Percentiles rank a stretch among this genome's conserved stretches.
Conservation (phyloP, 2,329 filamentous ascomycete species). For the Talaromyces islandicus region DNA sequence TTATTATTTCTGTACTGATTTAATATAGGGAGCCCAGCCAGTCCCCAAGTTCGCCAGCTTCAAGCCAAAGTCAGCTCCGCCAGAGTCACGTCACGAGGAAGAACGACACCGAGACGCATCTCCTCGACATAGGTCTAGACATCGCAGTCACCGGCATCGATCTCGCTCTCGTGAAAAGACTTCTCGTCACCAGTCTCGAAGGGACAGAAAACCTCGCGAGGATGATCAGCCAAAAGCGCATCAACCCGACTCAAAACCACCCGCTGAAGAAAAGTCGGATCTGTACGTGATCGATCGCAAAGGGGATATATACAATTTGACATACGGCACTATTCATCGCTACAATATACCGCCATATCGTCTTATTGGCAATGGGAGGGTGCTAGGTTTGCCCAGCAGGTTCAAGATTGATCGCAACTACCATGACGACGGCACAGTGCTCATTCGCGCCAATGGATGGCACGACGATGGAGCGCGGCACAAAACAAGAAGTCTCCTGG, state of each 20-base stretch:
- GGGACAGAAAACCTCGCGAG: constrained; percentile 8
- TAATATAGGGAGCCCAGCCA: constrained; percentile 28
- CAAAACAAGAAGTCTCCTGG: constrained; percentile 38
- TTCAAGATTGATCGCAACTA: constrained; percentile 63
- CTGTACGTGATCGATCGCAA: constrained; percentile 63
- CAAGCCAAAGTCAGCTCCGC: constrained; percentile 44
- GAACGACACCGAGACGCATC: constrained; percentile 16
- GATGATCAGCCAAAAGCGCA: neutral
- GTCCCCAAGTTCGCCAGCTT: constrained; percentile 74
- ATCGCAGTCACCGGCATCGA: constrained; percentile 18
- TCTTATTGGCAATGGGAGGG: constrained; percentile 60
- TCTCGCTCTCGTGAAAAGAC: constrained; percentile 18
- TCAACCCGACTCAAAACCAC: constrained; percentile 11
- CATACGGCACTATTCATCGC: constrained; percentile 68
- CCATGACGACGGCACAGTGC: constrained; percentile 31
- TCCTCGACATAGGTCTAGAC: constrained; percentile 18
- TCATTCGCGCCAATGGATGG: constrained; percentile 26
- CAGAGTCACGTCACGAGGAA: constrained; percentile 6
- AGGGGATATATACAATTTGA: constrained; percentile 69
- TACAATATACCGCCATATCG: constrained; percentile 67
- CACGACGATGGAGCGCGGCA: constrained; percentile 40
- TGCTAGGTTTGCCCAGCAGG: constrained; percentile 60
- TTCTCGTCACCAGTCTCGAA: constrained; percentile 11
- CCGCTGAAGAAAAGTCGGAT: constrained; percentile 15
- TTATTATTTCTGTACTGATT: neutral